A percentile compares a stretch with the other conserved stretches of the same genome.
These are phyloP conservation scores for Verticillium alfalfae DNA, from an alignment of 2,329 filamentous ascomycete species.

Conservation along the genomic window DNA sequence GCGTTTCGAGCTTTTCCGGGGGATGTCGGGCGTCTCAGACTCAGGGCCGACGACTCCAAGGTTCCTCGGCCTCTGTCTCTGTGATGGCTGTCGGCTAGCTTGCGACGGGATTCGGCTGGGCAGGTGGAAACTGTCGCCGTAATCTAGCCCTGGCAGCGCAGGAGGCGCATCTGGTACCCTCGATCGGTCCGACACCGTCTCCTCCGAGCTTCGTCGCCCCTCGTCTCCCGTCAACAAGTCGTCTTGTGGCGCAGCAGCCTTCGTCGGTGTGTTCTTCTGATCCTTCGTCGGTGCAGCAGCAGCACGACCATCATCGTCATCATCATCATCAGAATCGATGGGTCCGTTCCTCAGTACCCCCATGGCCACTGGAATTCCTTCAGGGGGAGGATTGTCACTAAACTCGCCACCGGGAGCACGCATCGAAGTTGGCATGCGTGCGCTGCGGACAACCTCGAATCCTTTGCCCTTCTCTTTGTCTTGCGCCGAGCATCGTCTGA, in stretches of 20 bases:
- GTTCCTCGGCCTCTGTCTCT: constrained; percentile 19
- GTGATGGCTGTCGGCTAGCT: constrained; percentile 36
- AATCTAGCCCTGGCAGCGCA: constrained; percentile 54
- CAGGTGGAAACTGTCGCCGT: constrained; percentile 54
- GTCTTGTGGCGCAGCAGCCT: constrained; percentile 16
- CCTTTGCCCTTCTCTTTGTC: constrained; percentile 91
- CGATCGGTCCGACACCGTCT: constrained; percentile 23
- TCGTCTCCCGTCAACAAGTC: constrained; percentile 41
- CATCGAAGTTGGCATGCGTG: constrained; percentile 77
- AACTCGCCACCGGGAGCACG: constrained; percentile 48
- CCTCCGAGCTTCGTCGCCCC: constrained; percentile 28
- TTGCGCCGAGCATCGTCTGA: constrained; percentile 76
- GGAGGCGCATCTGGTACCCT: constrained; percentile 37
- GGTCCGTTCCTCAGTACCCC: constrained; percentile 53
- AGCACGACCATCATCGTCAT: constrained; percentile 7
- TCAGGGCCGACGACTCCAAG: constrained; percentile 19
- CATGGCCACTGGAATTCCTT: constrained; percentile 61
- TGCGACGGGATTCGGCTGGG: constrained; percentile 60
- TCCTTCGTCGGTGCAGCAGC: constrained; percentile 12
- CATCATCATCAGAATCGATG: constrained; percentile 59
- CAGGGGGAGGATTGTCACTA: constrained; percentile 61
- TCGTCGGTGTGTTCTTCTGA: constrained; percentile 16
- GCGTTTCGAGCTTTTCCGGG: constrained; percentile 68
- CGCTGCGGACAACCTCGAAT: constrained; percentile 91
- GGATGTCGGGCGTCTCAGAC: constrained; percentile 50